These are phyloP conservation scores for Daldinia eschscholtzii DNA, from an alignment of 2,329 filamentous ascomycete genomes.

Conservation along the genomic window DNA sequence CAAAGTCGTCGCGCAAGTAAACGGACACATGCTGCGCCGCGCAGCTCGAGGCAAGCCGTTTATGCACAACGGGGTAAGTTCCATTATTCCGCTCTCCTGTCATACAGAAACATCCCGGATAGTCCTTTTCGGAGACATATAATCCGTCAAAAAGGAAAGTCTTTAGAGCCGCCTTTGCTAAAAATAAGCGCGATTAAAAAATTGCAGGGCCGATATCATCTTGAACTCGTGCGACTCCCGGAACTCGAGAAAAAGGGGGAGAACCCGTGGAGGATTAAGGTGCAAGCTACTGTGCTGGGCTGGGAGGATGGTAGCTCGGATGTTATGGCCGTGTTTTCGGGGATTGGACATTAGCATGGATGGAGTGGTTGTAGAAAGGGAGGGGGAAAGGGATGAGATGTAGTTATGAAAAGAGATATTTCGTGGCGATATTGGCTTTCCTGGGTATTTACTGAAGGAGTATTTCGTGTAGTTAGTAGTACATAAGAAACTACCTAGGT, in stretches of 20 bases:
- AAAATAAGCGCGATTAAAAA: background rate
- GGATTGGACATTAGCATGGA: conserved; percentile 23
- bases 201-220: conserved; percentile 45
- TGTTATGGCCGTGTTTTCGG: conserved; percentile 33
- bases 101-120: too few relatives aligned
- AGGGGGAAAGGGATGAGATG: too few relatives aligned
- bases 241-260: conserved; percentile 48
- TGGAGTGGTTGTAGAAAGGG: background rate
- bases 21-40: conserved; percentile 45
- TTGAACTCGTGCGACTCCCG: conserved; percentile 47
- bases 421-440: too few relatives aligned
- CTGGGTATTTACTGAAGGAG: too few relatives aligned
- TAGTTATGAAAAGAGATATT: too few relatives aligned
- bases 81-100: too few relatives aligned
- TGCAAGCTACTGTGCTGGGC: conserved; percentile 39
- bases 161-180: too few relatives aligned
- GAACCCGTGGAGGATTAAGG: conserved; percentile 52
- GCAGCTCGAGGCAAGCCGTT: conserved; percentile 43
- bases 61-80: conserved; percentile 51
- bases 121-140: background rate
- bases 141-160: too few relatives aligned
- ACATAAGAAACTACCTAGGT: too few relatives aligned
- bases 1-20: conserved; percentile 43
- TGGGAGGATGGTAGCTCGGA: conserved; percentile 49
- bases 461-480: too few relatives aligned